Evolutionary conservation across 768 basidiomycete genomes (phyloP).

Genomic region (Mycena galopus): DNA sequence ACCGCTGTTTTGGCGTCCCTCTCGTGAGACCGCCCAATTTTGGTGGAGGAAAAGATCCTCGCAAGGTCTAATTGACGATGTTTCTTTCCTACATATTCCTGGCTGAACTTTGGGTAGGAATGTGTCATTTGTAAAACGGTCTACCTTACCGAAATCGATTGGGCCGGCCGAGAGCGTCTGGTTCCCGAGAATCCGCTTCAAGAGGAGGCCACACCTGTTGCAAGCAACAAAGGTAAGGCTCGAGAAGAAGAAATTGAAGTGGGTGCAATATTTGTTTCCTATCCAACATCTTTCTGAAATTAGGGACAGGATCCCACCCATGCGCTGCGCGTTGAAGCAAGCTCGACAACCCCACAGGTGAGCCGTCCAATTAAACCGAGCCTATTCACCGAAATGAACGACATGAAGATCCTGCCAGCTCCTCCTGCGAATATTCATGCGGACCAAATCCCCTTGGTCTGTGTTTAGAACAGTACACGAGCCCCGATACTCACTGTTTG

Average conservation of each 20-base stretch:
- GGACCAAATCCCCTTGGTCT: slow-evolving; percentile 2
- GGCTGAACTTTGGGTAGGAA: slow-evolving; percentile 61
- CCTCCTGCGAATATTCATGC: background rate
- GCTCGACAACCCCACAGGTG: background rate
- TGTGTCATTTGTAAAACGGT: slow-evolving; percentile 80
- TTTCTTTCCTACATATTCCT: slow-evolving; percentile 5
- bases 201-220: background rate
- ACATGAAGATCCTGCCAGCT: background rate
- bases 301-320: background rate
- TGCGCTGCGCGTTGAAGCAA: background rate
- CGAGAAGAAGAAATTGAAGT: slow-evolving; percentile 14
- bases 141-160: slow-evolving; percentile 68
- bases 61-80: slow-evolving; percentile 64
- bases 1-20: slow-evolving; percentile 83
- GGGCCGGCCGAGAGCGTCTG: slow-evolving; percentile 62
- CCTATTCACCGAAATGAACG: background rate
- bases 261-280: background rate
- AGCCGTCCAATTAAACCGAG: background rate
- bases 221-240: slow-evolving; percentile 16
- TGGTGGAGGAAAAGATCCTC: slow-evolving; percentile 70
- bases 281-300: background rate
- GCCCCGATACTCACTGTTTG: background rate
- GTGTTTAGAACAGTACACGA: background rate
- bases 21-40: slow-evolving; percentile 82
- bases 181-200: slow-evolving; percentile 42